These are phyloP conservation scores for Auriscalpium vulgare DNA, from an alignment of 768 basidiomycete genomes.

Conservation along the genomic window DNA sequence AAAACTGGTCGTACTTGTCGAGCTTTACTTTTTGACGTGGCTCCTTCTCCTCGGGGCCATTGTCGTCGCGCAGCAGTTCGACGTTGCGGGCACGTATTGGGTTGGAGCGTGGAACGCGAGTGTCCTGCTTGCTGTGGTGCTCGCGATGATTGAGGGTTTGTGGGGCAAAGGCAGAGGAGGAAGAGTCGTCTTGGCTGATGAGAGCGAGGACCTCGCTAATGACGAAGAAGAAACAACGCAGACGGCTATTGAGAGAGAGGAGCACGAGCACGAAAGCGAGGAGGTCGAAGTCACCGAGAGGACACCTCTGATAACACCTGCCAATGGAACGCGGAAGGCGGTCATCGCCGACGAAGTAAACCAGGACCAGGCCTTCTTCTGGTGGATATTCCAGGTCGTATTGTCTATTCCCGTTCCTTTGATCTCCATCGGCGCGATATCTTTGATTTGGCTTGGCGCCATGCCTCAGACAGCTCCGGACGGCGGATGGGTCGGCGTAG, in stretches of 20 bases:
- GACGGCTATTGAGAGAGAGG: not conserved
- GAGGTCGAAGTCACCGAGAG: slow-evolving; percentile 6
- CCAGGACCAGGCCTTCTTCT: slow-evolving; percentile 25
- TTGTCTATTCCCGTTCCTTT: slow-evolving; percentile 47
- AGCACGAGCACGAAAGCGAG: slow-evolving; percentile 5
- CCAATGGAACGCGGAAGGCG: not conserved
- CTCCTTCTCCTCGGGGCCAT: slow-evolving; percentile 46
- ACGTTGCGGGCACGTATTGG: slow-evolving; percentile 50
- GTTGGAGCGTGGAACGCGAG: slow-evolving; percentile 46
- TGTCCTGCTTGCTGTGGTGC: slow-evolving; percentile 32
- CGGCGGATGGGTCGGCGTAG: slow-evolving; percentile 40
- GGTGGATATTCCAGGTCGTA: slow-evolving; percentile 57
- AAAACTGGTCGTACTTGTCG: slow-evolving; percentile 43
- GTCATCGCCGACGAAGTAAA: not conserved
- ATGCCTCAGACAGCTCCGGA: slow-evolving; percentile 55
- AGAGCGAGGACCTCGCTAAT: not conserved
- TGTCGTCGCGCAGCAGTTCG: slow-evolving; percentile 29
- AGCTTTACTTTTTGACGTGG: slow-evolving; percentile 54
- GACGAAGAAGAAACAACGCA: slow-evolving; percentile 1
- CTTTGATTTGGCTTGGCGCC: slow-evolving; percentile 34
- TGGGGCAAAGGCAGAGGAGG: slow-evolving; percentile 13
- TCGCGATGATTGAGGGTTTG: slow-evolving; percentile 31
- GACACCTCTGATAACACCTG: slow-evolving; percentile 8
- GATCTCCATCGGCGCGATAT: slow-evolving; percentile 39
- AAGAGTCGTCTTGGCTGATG: slow-evolving; percentile 1